Evolutionary conservation across 768 basidiomycete genomes (phyloP).

Genomic region (Amanita pseudoporphyria): DNA sequence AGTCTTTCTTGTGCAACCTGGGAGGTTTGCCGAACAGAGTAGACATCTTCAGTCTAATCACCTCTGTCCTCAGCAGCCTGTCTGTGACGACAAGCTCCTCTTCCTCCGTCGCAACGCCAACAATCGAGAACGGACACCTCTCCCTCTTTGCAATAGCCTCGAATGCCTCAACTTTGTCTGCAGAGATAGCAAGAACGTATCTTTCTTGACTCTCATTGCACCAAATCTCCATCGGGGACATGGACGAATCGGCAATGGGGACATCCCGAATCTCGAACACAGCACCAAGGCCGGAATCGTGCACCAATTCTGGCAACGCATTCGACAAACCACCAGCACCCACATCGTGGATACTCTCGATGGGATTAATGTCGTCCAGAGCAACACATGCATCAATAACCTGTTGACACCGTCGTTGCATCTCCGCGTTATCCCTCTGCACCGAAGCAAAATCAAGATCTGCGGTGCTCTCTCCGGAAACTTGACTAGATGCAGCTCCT

Average conservation of each 20-base stretch:
- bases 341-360: constrained; percentile 96
- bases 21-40: constrained; percentile 96
- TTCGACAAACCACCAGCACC: constrained; percentile 97
- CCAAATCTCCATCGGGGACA: constrained; percentile 99
- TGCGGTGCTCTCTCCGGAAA: constrained; percentile 81
- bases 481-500: constrained; percentile 92
- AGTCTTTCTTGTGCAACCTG: constrained; percentile 74
- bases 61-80: constrained; percentile 63
- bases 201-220: constrained; percentile 99
- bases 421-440: constrained; percentile 96
- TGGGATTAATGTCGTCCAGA: constrained; percentile 52
- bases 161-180: constrained; percentile 53
- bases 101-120: constrained; percentile 77
- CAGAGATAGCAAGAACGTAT: constrained; percentile 86
- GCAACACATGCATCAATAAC: constrained; percentile 89
- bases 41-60: constrained; percentile 88
- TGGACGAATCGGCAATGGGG: constrained; percentile 80
- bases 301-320: constrained; percentile 93
- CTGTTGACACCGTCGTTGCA: constrained; percentile 95
- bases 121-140: constrained; percentile 87
- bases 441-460: constrained; percentile 97
- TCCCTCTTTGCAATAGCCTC: constrained; percentile 76
- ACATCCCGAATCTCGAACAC: constrained; percentile 91
- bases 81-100: constrained; percentile 87
- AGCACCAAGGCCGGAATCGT: constrained; percentile 90